Evolutionary conservation across 2,329 filamentous ascomycete genomes (phyloP), one percentile per base, ranked within the genome.

Genomic region (Pseudogymnoascus sp.): DNA sequence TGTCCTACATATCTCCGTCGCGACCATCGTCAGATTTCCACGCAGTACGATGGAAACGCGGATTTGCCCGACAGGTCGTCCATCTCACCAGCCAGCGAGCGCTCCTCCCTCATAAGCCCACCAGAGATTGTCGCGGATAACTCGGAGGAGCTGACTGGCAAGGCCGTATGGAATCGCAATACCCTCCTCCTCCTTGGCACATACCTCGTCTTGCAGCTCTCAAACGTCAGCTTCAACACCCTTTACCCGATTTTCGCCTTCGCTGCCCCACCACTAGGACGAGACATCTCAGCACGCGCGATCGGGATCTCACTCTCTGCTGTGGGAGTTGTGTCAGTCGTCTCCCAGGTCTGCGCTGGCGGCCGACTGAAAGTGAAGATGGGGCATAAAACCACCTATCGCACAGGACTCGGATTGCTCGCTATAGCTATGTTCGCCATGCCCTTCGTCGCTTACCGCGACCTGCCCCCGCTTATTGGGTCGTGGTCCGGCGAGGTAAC

Each of bases 141-240:
- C 69, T 18, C 18, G 18, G 18, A 18, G 18, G 18, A 18, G 18
- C 18, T 18, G 18, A 18, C 18, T 18, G 18, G 18, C 18, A 18
- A 18, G 18, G 18, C 18, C 18, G 18, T 18, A 18, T 18, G 18
- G 18, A 18, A 18, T 18, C 82, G 86, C 62, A 91, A 94, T 62
- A 96, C 91, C 0, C 72, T 97, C 11, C 77, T 95, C 2, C 81
- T 99, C 0, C 82, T 99, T 5, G 72, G 84, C 59, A 95, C 92
- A 0, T 97, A 96, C 70, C 83, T 97, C 43, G 87, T 97, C 58
- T 99, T 97, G 71, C 92, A 97, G 69, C 80, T 99, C 4, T 87
- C 89, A 63, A 97, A 97, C 73, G 91, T 97, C 66, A 91, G 91
- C 3, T 99, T 92, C 80, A 97, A 96, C 74, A 93, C 90, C 15